Conservation (phyloP, 169 alveolate species). For the Haemoproteus tartakovskyi region DNA sequence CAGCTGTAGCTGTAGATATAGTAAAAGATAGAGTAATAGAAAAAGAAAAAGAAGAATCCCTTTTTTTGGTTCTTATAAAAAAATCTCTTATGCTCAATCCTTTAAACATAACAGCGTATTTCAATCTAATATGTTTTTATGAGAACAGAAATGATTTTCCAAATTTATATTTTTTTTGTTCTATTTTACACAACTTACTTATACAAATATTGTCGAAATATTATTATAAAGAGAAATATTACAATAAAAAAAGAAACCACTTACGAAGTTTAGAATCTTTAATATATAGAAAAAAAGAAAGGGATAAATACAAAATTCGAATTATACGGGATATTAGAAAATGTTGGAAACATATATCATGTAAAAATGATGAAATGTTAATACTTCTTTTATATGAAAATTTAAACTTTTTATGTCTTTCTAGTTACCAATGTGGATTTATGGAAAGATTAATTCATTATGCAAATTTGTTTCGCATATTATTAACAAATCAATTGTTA, state of each 20-base stretch:
- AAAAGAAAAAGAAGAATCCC: not conserved
- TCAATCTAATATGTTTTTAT: constrained; percentile 37
- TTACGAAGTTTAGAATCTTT: not conserved
- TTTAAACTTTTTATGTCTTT: constrained; percentile 12
- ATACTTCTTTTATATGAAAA: constrained; percentile 15
- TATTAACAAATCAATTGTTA: no score
- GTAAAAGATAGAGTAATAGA: no score
- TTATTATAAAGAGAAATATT: no score
- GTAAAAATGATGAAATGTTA: not conserved
- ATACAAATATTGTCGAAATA: not conserved
- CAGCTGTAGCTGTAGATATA: not conserved
- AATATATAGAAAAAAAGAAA: not conserved
- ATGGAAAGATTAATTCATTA: constrained; percentile 11
- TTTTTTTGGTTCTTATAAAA: constrained; percentile 6
- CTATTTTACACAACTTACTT: constrained; percentile 12
- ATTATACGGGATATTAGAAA: not conserved
- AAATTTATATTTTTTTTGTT: constrained; percentile 4
- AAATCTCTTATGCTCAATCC: constrained; percentile 18
- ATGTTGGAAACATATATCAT: constrained; percentile 20
- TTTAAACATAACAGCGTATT: constrained; percentile 10
- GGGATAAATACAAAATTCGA: not conserved
- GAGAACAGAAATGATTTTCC: not conserved
- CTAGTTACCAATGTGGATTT: constrained; percentile 1
- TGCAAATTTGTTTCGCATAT: constrained; percentile 3
- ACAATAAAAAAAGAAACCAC: no score